Evolutionary conservation across 441 rosid species (phyloP).

Genomic region (Pelargonium citronellum): DNA sequence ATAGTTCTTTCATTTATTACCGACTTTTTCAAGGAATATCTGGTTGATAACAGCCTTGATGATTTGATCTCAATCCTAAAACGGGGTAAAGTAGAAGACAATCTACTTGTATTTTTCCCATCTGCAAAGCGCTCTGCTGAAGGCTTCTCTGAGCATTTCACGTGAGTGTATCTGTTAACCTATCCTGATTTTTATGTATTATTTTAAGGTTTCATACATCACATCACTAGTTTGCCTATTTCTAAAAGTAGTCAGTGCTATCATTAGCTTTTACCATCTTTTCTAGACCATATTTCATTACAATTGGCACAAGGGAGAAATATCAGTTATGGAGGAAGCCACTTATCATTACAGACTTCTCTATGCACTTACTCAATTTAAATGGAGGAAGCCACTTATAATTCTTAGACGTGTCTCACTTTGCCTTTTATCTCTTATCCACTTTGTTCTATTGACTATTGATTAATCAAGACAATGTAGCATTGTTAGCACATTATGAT

Average conservation of each 20-base stretch:
- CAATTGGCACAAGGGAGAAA: too few relatives aligned
- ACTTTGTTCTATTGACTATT: too few relatives aligned
- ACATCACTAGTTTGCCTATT: neutral
- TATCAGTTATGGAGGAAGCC: too few relatives aligned
- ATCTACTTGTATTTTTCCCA: slow-evolving; percentile 77
- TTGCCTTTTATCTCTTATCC: too few relatives aligned
- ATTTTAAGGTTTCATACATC: neutral
- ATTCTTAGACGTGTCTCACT: too few relatives aligned
- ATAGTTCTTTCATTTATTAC: slow-evolving; percentile 88
- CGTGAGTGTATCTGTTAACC: slow-evolving; percentile 41
- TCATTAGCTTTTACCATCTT: neutral
- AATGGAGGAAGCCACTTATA: too few relatives aligned
- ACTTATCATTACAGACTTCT: too few relatives aligned
- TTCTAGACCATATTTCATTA: too few relatives aligned
- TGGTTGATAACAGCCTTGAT: slow-evolving; percentile 91
- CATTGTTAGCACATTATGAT: too few relatives aligned
- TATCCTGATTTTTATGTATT: neutral
- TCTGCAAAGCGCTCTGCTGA: slow-evolving; percentile 79
- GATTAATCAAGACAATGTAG: too few relatives aligned
- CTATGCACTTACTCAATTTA: too few relatives aligned
- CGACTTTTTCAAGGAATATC: slow-evolving; percentile 89
- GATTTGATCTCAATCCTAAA: slow-evolving; percentile 85
- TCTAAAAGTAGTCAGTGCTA: neutral
- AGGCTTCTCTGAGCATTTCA: slow-evolving; percentile 92
- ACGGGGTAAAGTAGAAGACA: slow-evolving; percentile 92